These are phyloP conservation scores for Colletotrichum paranaense DNA, from an alignment of 2,329 filamentous ascomycete genomes.

Conservation along the genomic window DNA sequence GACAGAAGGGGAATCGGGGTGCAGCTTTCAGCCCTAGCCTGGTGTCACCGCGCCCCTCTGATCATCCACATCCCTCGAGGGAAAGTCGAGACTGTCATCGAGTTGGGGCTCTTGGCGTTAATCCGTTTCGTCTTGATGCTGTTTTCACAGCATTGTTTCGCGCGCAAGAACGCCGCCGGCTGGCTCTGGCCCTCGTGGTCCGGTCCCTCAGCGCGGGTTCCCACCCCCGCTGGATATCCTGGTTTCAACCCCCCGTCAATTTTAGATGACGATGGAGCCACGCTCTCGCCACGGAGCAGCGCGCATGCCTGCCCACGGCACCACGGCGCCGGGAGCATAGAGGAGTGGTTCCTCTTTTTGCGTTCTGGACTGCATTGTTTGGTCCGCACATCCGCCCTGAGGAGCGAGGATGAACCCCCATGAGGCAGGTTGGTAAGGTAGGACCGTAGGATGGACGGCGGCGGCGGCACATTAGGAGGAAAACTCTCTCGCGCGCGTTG, in stretches of 20 bases:
- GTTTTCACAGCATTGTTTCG: not conserved
- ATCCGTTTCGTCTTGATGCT: not conserved
- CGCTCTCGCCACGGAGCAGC: conserved; percentile 27
- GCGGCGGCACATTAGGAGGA: not conserved
- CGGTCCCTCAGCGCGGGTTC: not conserved
- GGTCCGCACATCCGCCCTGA: conserved; percentile 7
- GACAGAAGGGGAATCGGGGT: not conserved
- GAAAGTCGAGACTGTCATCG: conserved; percentile 5
- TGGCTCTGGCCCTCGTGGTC: not conserved
- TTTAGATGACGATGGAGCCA: conserved; percentile 33
- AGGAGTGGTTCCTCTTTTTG: not conserved
- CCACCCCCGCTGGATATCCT: conserved; percentile 10
- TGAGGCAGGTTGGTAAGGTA: not conserved
- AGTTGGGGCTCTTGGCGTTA: not conserved
- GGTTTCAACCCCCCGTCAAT: conserved; percentile 25
- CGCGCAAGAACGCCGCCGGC: not conserved
- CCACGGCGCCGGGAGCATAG: conserved; percentile 11
- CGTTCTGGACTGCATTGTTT: conserved; percentile 1
- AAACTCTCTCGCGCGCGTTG: conserved; percentile 4
- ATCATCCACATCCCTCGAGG: not conserved
- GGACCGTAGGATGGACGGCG: no score
- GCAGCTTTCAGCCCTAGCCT: conserved; percentile 16
- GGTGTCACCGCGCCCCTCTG: conserved; percentile 1
- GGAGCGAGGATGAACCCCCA: conserved; percentile 4
- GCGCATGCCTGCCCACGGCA: conserved; percentile 20